A percentile compares a stretch with the other conserved stretches of the same genome.
phyloP scores from a whole-genome alignment of 345 rosid genomes.

The Pugionium dolabratum region DNA sequence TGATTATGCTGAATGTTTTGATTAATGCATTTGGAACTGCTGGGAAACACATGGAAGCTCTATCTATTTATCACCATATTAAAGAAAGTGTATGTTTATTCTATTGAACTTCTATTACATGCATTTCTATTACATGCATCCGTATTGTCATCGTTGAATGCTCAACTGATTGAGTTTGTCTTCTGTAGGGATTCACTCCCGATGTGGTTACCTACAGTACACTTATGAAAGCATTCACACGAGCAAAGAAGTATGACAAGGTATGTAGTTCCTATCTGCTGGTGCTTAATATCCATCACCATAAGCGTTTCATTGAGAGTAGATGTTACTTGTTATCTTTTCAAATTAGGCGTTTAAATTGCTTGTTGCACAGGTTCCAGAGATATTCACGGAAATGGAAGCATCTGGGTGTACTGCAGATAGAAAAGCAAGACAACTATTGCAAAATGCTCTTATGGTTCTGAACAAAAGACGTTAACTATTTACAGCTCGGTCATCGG shows the following conservation, averaged over 20 bases:
- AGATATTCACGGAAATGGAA: conserved; percentile 69
- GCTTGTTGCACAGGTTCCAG: conserved; percentile 50
- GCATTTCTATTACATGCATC: not conserved
- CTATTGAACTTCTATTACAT: not conserved
- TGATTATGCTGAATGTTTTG: conserved; percentile 67
- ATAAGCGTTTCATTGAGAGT: not conserved
- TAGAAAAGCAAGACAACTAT: conserved; percentile 60
- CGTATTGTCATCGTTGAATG: not conserved
- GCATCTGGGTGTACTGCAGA: conserved; percentile 63
- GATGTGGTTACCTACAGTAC: conserved; percentile 69
- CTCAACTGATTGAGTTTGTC: not conserved
- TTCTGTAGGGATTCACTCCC: conserved; percentile 58
- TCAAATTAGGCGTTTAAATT: conserved; percentile 2
- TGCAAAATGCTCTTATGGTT: conserved; percentile 53
- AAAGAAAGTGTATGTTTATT: conserved; percentile 52
- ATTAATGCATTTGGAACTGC: conserved; percentile 69
- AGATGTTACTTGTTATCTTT: not conserved
- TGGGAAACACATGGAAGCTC: conserved; percentile 64
- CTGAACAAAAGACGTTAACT: conserved; percentile 45
- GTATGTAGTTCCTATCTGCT: conserved; percentile 28
- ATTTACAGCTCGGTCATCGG: not conserved
- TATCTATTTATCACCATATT: conserved; percentile 55
- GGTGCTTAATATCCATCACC: conserved; percentile 9
- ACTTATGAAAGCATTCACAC: conserved; percentile 67
- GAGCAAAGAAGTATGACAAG: conserved; percentile 60